Conservation (phyloP, 768 basidiomycete species). For the Mycena metata region DNA sequence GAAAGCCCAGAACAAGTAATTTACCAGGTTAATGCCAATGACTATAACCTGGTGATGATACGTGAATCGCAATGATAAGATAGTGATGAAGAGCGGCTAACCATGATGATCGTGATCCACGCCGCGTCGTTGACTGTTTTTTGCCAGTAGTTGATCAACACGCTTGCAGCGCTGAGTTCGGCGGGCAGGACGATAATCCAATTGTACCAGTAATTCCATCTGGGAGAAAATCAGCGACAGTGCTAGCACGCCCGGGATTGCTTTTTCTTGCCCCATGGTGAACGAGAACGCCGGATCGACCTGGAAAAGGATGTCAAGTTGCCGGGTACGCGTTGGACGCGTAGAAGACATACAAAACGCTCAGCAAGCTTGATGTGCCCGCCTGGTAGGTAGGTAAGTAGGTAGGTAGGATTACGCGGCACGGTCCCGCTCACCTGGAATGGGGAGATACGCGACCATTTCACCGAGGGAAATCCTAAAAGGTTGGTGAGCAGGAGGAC, state of each 20-base stretch:
- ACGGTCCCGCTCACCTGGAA: too few species aligned
- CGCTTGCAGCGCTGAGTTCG: slow-evolving; percentile 66
- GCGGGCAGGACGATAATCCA: slow-evolving; percentile 53
- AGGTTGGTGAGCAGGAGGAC: slow-evolving; percentile 20
- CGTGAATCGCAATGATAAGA: too few species aligned
- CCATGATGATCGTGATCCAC: slow-evolving; percentile 75
- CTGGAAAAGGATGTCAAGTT: neutral
- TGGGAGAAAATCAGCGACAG: slow-evolving; percentile 41
- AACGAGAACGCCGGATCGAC: slow-evolving; percentile 79
- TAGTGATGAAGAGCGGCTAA: neutral
- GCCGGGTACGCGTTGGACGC: neutral
- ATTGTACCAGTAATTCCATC: slow-evolving; percentile 69
- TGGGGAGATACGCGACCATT: slow-evolving; percentile 68
- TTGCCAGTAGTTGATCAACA: slow-evolving; percentile 84
- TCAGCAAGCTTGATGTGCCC: slow-evolving; percentile 86
- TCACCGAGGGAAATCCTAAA: slow-evolving; percentile 70
- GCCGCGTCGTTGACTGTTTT: slow-evolving; percentile 69
- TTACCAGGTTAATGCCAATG: slow-evolving; percentile 63
- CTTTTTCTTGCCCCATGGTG: slow-evolving; percentile 55
- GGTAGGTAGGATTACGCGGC: too few species aligned
- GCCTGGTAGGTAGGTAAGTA: too few species aligned
- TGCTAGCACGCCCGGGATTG: slow-evolving; percentile 36
- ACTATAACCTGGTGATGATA: too few species aligned
- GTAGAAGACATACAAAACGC: slow-evolving; percentile 64
- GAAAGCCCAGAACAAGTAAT: too few species aligned